Evolutionary conservation across 352 stramenopile species (phyloP).

Genomic region (Phytophthora pseudosyringae): DNA sequence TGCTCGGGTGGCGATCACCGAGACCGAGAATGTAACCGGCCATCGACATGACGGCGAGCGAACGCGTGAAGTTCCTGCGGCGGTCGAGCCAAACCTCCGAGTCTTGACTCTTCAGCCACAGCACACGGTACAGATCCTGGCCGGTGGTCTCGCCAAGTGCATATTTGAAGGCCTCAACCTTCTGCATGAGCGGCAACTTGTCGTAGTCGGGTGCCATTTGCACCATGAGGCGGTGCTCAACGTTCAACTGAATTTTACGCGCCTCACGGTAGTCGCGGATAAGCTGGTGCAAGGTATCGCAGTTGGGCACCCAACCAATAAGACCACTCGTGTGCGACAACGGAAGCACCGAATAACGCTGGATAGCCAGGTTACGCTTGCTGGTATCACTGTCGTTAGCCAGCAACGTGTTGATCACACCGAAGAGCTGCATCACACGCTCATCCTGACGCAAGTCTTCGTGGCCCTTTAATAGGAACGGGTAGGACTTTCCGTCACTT

Average conservation of each 20-base stretch:
- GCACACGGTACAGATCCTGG: constrained; percentile 98
- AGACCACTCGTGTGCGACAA: constrained; percentile 98
- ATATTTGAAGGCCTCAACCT: constrained; percentile 99
- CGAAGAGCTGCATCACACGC: constrained; percentile 99
- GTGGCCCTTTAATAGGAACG: constrained; percentile 99
- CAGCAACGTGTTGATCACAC: constrained; percentile 99
- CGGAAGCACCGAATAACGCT: constrained; percentile 98
- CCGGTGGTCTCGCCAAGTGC: constrained; percentile 94
- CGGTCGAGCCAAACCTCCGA: constrained; percentile 99
- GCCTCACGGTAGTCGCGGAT: constrained; percentile 97
- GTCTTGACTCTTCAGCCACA: constrained; percentile 99
- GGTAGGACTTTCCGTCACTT: constrained; percentile 98
- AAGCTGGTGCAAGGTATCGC: constrained; percentile 99
- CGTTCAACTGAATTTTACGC: constrained; percentile 94
- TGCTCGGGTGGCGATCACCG: constrained; percentile 99
- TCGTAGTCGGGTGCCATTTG: constrained; percentile 98
- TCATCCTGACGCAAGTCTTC: constrained; percentile 99
- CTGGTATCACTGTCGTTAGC: constrained; percentile 97
- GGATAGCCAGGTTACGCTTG: constrained; percentile 98
- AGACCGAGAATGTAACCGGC: constrained; percentile 99
- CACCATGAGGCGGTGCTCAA: constrained; percentile 98
- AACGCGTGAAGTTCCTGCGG: constrained; percentile 98
- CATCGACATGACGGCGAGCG: constrained; percentile 99
- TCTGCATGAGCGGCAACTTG: constrained; percentile 98
- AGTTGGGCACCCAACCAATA: constrained; percentile 99